Conservation (phyloP, 1,284 basidiomycete genomes). For the Ganoderma multipileum region DNA sequence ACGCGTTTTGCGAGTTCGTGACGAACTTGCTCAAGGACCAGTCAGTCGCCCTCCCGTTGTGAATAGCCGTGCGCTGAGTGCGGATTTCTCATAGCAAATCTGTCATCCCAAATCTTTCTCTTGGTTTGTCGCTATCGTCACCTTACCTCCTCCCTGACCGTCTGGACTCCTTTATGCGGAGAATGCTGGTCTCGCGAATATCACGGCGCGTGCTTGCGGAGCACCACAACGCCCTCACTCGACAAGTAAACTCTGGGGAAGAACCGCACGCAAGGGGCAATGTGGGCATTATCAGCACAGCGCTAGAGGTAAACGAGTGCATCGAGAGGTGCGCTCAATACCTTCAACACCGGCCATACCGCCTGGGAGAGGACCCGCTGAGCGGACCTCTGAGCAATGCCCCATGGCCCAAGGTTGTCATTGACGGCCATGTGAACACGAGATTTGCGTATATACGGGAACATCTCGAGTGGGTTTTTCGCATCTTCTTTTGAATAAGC, state of each 20-base stretch:
- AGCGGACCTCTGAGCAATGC: constrained; percentile 35
- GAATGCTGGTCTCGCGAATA: constrained; percentile 92
- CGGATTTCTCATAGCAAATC: constrained; percentile 56
- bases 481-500: background rate
- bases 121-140: constrained; percentile 81
- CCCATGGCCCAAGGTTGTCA: constrained; percentile 68
- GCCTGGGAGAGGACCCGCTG: constrained; percentile 49
- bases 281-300: constrained; percentile 89
- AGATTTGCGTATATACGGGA: constrained; percentile 88
- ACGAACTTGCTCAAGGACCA: constrained; percentile 76
- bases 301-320: constrained; percentile 72
- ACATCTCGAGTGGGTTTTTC: constrained; percentile 77
- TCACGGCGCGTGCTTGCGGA: constrained; percentile 89
- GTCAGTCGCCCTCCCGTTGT: constrained; percentile 47
- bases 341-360: constrained; percentile 58
- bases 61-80: background rate
- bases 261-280: constrained; percentile 56
- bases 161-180: constrained; percentile 88
- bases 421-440: constrained; percentile 79
- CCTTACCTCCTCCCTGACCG: constrained; percentile 79
- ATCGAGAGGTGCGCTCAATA: constrained; percentile 73
- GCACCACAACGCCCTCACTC: constrained; percentile 86
- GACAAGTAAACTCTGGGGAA: constrained; percentile 51
- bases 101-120: constrained; percentile 79
- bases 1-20: constrained; percentile 79